These are phyloP conservation scores for Paramyrothecium roridum DNA, from an alignment of 2,329 filamentous ascomycete species.

Conservation along the genomic window DNA sequence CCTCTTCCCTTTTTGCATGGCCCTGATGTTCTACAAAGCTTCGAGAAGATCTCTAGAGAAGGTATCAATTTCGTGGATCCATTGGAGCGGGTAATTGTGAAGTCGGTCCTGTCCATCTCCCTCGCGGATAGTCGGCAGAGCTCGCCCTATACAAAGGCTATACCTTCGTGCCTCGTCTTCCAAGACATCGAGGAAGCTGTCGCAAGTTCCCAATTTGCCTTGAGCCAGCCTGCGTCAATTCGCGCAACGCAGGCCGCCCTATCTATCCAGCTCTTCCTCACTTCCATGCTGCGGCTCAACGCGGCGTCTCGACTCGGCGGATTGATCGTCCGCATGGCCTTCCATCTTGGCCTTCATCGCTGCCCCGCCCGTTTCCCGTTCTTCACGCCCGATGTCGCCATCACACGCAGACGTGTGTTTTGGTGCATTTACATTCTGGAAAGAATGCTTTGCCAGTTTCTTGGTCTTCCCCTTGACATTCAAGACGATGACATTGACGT, in stretches of 20 bases:
- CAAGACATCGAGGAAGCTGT: constrained; percentile 46
- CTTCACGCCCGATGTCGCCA: constrained; percentile 42
- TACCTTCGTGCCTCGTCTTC: constrained; percentile 44
- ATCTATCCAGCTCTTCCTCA: constrained; percentile 50
- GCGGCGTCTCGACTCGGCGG: constrained; percentile 55
- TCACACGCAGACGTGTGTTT: constrained; percentile 49
- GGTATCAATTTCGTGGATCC: constrained; percentile 24
- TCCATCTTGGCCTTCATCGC: constrained; percentile 56
- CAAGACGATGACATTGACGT: constrained; percentile 57
- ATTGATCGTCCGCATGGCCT: constrained; percentile 50
- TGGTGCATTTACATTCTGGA: constrained; percentile 57
- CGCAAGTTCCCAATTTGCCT: constrained; percentile 41
- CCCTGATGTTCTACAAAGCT: constrained; percentile 42
- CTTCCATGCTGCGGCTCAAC: constrained; percentile 54
- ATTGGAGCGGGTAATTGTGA: constrained; percentile 39
- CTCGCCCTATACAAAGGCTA: constrained; percentile 14
- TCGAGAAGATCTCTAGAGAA: constrained; percentile 37
- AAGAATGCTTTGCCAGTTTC: constrained; percentile 51
- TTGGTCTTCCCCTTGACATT: constrained; percentile 52
- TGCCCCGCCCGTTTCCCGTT: constrained; percentile 51
- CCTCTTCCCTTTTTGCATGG: constrained; percentile 55
- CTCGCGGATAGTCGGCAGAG: constrained; percentile 48
- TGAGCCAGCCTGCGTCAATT: constrained; percentile 44
- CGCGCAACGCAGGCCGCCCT: constrained; percentile 47
- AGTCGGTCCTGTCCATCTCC: constrained; percentile 50